These are phyloP conservation scores for Microbotryum intermedium DNA, from an alignment of 1,284 basidiomycete species.

Conservation along the genomic window DNA sequence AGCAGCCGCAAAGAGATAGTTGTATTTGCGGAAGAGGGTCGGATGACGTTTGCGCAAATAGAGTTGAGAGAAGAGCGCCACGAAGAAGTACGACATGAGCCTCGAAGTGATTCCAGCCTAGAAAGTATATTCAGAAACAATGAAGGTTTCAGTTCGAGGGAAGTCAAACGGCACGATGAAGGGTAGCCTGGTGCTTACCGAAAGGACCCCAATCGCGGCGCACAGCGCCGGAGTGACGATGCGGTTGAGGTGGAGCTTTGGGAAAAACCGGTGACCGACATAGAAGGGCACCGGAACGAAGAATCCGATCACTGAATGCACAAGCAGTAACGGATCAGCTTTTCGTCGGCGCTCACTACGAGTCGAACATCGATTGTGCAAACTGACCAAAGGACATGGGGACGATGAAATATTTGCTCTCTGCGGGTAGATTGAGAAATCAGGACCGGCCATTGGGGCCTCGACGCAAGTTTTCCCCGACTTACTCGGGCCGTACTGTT, in stretches of 20 bases:
- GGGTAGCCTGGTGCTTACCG: no score
- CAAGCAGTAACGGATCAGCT: slow-evolving; percentile 49
- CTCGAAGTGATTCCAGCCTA: slow-evolving; percentile 10
- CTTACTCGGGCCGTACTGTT: no score
- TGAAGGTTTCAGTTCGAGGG: no score
- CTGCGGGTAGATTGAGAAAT: slow-evolving; percentile 39
- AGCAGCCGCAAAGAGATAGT: slow-evolving; percentile 30
- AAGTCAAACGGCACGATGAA: no score
- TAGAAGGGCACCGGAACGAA: slow-evolving; percentile 53
- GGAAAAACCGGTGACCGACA: slow-evolving; percentile 47
- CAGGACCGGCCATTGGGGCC: no score
- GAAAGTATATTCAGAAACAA: not conserved
- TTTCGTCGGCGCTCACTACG: slow-evolving; percentile 44
- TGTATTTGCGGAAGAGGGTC: slow-evolving; percentile 27
- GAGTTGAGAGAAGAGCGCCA: slow-evolving; percentile 4
- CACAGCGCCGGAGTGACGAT: slow-evolving; percentile 27
- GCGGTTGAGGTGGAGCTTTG: slow-evolving; percentile 36
- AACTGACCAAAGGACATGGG: slow-evolving; percentile 28
- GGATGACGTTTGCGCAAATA: slow-evolving; percentile 12
- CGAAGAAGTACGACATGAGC: slow-evolving; percentile 2
- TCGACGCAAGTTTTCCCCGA: no score
- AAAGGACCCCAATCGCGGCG: not conserved
- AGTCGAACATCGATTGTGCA: slow-evolving; percentile 26
- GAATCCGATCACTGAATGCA: slow-evolving; percentile 43
- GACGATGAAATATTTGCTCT: slow-evolving; percentile 36